Conservation (phyloP, 495 filamentous ascomycete genomes). For the Aspergillus affinis region DNA sequence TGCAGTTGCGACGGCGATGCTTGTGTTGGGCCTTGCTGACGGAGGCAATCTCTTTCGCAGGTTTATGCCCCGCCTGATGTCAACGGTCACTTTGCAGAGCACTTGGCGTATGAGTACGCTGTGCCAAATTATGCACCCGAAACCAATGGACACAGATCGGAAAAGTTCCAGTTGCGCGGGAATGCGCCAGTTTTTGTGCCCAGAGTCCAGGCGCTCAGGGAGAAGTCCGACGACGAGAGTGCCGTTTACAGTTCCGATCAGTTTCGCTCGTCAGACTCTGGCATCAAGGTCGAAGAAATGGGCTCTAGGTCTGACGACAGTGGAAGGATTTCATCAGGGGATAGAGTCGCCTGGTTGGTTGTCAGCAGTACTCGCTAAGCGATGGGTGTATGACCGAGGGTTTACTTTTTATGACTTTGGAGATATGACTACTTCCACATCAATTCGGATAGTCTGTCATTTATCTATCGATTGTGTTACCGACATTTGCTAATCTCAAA, state of each 20-base stretch:
- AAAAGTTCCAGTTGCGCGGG: constrained; percentile 14
- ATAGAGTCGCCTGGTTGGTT: not conserved
- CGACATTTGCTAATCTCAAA: too few species aligned
- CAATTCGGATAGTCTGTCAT: not conserved
- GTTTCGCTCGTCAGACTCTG: not conserved
- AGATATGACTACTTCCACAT: not conserved
- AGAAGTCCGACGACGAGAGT: constrained; percentile 1
- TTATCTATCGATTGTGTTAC: too few species aligned
- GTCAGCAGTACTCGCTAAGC: constrained; percentile 2
- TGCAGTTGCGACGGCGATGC: not conserved
- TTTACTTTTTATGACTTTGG: not conserved
- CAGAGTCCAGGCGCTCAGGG: not conserved
- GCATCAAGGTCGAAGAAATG: not conserved
- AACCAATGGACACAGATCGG: not conserved
- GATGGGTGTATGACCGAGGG: not conserved
- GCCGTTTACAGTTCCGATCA: not conserved
- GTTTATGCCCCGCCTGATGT: not conserved
- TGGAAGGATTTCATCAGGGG: not conserved
- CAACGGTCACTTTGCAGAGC: not conserved
- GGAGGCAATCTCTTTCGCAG: not conserved
- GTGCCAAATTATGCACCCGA: not conserved
- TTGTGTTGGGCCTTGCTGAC: not conserved
- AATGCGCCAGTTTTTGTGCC: constrained; percentile 29
- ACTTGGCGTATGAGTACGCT: too few species aligned
- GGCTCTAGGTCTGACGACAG: not conserved